A percentile compares a stretch with the other conserved stretches of the same genome.
Conservation (phyloP, 2,329 filamentous ascomycete species). For the Nemania diffusa region DNA sequence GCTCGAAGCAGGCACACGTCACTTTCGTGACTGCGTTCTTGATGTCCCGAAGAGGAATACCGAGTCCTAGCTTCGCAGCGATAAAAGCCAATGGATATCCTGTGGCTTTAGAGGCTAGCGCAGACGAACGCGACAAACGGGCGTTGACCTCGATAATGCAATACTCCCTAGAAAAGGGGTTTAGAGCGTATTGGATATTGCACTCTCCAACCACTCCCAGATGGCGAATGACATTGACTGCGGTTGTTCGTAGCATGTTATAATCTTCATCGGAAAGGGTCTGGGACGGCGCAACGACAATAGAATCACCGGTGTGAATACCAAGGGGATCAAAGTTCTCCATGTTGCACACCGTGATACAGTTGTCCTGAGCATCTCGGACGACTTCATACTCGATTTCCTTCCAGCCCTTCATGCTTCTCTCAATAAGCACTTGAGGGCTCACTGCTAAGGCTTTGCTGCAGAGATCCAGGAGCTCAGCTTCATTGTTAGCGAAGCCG, state of each 20-base stretch:
- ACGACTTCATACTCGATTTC: slow-evolving; percentile 99
- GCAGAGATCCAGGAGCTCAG: slow-evolving; percentile 86
- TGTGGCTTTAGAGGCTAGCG: slow-evolving; percentile 94
- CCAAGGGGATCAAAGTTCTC: slow-evolving; percentile 99
- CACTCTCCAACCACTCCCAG: slow-evolving; percentile 98
- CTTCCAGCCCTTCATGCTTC: slow-evolving; percentile 99
- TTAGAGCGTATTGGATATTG: slow-evolving; percentile 98
- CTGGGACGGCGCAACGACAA: slow-evolving; percentile 96
- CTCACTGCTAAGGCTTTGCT: slow-evolving; percentile 94
- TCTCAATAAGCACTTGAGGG: slow-evolving; percentile 95
- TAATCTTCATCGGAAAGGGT: slow-evolving; percentile 98
- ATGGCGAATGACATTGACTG: slow-evolving; percentile 96
- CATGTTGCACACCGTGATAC: slow-evolving; percentile 99
- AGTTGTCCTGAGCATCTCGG: slow-evolving; percentile 94
- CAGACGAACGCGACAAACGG: slow-evolving; percentile 92
- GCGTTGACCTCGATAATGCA: slow-evolving; percentile 99
- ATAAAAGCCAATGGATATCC: slow-evolving; percentile 97
- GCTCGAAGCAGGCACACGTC: slow-evolving; percentile 98
- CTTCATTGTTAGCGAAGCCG: slow-evolving; percentile 91
- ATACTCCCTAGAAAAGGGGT: slow-evolving; percentile 94
- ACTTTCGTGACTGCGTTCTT: slow-evolving; percentile 95
- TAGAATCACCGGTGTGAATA: slow-evolving; percentile 97
- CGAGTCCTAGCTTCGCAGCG: slow-evolving; percentile 93
- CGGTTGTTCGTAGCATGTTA: slow-evolving; percentile 97
- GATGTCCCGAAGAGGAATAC: slow-evolving; percentile 95